A percentile compares a stretch with the other conserved stretches of the same genome.
phyloP scores from a whole-genome alignment of 2,329 filamentous ascomycete species.

The Nemania sp. region DNA sequence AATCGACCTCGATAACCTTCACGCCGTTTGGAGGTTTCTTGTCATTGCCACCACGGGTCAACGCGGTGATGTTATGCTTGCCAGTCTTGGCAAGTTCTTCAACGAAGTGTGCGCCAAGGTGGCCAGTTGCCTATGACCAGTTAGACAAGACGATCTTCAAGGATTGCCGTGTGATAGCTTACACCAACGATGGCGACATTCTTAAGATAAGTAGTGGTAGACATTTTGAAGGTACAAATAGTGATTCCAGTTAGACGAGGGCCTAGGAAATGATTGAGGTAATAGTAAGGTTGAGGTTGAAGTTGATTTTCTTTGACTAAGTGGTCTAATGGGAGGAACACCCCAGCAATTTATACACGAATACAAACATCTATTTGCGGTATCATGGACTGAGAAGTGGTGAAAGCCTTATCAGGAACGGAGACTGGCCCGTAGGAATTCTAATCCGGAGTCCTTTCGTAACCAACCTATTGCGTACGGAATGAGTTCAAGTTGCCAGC shows the following conservation, averaged over 20 bases:
- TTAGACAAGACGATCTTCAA: not conserved
- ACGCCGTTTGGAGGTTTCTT: constrained; percentile 59
- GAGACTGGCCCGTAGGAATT: not conserved
- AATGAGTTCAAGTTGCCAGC: too few relatives aligned
- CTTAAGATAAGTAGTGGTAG: constrained; percentile 4
- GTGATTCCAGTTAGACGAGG: not conserved
- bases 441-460: not conserved
- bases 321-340: not conserved
- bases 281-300: not conserved
- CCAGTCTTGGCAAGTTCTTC: constrained; percentile 58
- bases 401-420: not conserved
- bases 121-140: constrained; percentile 54
- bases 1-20: constrained; percentile 55
- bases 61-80: constrained; percentile 62
- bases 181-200: constrained; percentile 45
- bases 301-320: too few relatives aligned
- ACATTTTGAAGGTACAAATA: constrained; percentile 7
- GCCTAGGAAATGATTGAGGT: not conserved
- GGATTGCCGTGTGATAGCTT: constrained; percentile 41
- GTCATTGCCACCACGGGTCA: constrained; percentile 58
- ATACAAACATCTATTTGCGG: not conserved
- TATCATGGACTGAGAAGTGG: too few relatives aligned
- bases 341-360: not conserved
- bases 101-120: constrained; percentile 54
- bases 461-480: not conserved